phyloP scores from a whole-genome alignment of 148 eudicot species.

The Cornus florida region DNA sequence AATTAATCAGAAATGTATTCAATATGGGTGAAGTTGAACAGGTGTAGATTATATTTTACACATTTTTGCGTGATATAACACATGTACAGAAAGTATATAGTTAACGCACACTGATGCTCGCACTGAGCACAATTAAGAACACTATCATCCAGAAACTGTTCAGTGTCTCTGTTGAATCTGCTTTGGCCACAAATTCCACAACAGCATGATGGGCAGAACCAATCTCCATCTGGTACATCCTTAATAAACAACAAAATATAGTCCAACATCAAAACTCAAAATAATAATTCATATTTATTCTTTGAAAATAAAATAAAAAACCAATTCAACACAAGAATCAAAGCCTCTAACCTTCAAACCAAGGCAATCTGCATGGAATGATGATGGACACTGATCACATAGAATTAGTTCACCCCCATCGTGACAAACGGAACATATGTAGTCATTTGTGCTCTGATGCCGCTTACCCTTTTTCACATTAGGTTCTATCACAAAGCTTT shows the following conservation, averaged over 20 bases:
- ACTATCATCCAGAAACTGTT: slow-evolving; percentile 27
- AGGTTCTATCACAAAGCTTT: slow-evolving; percentile 21
- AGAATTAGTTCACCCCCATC: slow-evolving; percentile 74
- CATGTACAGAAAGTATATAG: neutral
- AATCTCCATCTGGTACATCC: slow-evolving; percentile 89
- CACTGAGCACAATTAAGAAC: slow-evolving; percentile 71
- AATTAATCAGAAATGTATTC: slow-evolving; percentile 10
- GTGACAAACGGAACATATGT: slow-evolving; percentile 82
- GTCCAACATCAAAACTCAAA: slow-evolving; percentile 8
- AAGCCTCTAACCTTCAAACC: slow-evolving; percentile 60
- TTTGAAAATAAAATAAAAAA: neutral
- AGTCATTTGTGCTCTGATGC: slow-evolving; percentile 43
- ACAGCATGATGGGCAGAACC: slow-evolving; percentile 95
- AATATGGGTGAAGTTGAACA: neutral
- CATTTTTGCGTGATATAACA: neutral
- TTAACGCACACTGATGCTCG: slow-evolving; percentile 70
- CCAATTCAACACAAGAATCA: neutral
- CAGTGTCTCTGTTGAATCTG: slow-evolving; percentile 27
- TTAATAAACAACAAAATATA: slow-evolving; percentile 25
- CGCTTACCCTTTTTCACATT: slow-evolving; percentile 26
- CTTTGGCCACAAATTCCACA: slow-evolving; percentile 69
- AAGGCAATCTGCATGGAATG: slow-evolving; percentile 78
- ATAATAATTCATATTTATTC: neutral
- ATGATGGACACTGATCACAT: slow-evolving; percentile 90
- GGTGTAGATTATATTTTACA: neutral